These are phyloP conservation scores for Mycena galopus DNA, from an alignment of 768 basidiomycete species.

Conservation along the genomic window DNA sequence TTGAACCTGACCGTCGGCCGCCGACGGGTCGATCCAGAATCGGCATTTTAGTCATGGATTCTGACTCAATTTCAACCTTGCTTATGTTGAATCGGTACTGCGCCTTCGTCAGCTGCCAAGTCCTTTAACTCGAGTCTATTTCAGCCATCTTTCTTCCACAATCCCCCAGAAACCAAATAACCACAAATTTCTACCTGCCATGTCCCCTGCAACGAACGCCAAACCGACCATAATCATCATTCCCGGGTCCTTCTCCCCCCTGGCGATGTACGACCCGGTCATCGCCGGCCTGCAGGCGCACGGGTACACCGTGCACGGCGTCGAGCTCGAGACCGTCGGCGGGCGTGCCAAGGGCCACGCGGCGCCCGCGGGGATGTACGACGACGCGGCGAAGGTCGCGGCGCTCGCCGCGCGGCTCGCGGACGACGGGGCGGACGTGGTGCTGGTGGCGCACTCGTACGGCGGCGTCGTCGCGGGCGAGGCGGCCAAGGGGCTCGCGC, in stretches of 20 bases:
- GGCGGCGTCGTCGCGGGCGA: slow-evolving; percentile 7
- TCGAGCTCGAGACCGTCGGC: neutral
- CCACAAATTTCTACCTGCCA: too few species aligned
- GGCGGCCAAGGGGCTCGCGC: neutral
- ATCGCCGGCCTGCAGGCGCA: neutral
- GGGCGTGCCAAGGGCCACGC: neutral
- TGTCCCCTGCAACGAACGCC: too few species aligned
- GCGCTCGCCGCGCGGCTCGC: neutral
- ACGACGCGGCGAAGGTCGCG: slow-evolving; percentile 7
- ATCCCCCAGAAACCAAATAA: too few species aligned
- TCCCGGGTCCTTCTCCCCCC: neutral
- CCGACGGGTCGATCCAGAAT: too few species aligned
- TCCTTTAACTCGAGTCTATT: too few species aligned
- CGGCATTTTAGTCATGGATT: too few species aligned
- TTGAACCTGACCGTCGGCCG: too few species aligned
- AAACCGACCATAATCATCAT: neutral
- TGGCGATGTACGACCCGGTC: neutral
- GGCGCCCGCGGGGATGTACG: slow-evolving; percentile 1
- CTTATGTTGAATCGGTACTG: too few species aligned
- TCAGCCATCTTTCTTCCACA: too few species aligned
- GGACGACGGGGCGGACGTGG: neutral
- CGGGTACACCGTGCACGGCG: slow-evolving; percentile 1
- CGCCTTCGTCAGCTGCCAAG: too few species aligned
- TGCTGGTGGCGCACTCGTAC: slow-evolving; percentile 10
- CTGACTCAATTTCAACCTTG: too few species aligned